Percentiles rank a stretch among this genome's conserved stretches.
Evolutionary conservation across 345 rosid species (phyloP).

Genomic region (Populus pruinosa): DNA sequence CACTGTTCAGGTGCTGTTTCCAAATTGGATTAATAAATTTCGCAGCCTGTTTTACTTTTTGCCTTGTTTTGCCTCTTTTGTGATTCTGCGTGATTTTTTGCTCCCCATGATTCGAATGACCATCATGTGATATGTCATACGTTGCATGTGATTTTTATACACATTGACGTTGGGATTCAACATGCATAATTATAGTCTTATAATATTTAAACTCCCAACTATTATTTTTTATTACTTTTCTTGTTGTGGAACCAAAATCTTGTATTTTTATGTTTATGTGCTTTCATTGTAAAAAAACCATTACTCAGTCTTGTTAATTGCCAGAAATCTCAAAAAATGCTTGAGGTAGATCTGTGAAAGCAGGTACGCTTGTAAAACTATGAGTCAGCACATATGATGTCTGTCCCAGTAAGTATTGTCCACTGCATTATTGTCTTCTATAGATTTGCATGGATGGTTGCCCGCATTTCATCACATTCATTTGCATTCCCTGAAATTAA

Average conservation of each 20-base stretch:
- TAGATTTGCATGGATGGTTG: neutral
- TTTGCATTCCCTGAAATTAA: neutral
- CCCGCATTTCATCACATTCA: neutral
- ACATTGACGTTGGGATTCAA: constrained; percentile 7
- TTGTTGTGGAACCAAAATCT: neutral
- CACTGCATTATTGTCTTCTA: neutral
- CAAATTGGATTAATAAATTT: constrained; percentile 24
- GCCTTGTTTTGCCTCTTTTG: constrained; percentile 31
- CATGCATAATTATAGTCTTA: neutral
- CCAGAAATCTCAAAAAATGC: too few relatives aligned
- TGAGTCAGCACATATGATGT: neutral
- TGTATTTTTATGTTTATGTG: neutral
- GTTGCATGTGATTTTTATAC: constrained; percentile 31
- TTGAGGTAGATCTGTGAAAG: too few relatives aligned
- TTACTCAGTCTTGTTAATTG: neutral
- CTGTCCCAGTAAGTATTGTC: neutral
- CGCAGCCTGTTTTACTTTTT: constrained; percentile 24
- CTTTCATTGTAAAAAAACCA: neutral
- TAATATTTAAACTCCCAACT: neutral
- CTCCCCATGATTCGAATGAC: constrained; percentile 46
- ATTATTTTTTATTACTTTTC: neutral
- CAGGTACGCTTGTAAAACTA: too few relatives aligned
- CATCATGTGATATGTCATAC: constrained; percentile 29
- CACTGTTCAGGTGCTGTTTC: constrained; percentile 28
- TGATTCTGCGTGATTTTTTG: constrained; percentile 52